These are phyloP conservation scores for Bruguiera parviflora DNA, from an alignment of 345 rosid species.

Conservation along the genomic window DNA sequence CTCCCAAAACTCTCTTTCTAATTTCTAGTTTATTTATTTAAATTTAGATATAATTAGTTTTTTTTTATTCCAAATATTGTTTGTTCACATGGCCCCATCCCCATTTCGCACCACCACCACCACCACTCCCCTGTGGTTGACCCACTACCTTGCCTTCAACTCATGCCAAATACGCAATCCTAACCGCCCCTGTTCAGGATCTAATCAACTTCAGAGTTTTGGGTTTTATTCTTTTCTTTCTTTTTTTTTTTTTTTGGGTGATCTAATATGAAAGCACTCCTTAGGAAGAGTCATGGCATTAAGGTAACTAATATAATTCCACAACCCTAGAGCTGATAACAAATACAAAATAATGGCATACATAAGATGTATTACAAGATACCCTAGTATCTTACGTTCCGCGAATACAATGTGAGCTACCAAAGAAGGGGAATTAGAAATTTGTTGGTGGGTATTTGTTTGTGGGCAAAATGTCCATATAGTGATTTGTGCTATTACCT, in stretches of 20 bases:
- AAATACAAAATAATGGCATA: slow-evolving; percentile 15
- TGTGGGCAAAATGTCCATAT: slow-evolving; percentile 11
- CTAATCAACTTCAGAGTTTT: slow-evolving; percentile 14
- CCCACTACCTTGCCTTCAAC: slow-evolving; percentile 39
- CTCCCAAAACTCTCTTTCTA: slow-evolving; percentile 9
- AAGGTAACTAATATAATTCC: not conserved
- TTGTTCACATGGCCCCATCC: slow-evolving; percentile 27
- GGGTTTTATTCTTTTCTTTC: not conserved
- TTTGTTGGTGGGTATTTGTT: slow-evolving; percentile 22
- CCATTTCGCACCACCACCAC: slow-evolving; percentile 22
- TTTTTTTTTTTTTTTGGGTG: not conserved
- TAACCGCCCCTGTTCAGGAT: slow-evolving; percentile 24
- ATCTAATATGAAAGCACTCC: no score
- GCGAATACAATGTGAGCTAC: slow-evolving; percentile 31
- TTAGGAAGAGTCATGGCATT: no score
- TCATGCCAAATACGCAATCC: slow-evolving; percentile 38
- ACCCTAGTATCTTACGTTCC: slow-evolving; percentile 22
- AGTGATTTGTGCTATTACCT: slow-evolving; percentile 16
- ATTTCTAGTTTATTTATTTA: not conserved
- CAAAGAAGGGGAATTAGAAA: slow-evolving; percentile 22
- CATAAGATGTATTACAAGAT: slow-evolving; percentile 4
- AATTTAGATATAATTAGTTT: not conserved
- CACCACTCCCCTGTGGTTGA: slow-evolving; percentile 21
- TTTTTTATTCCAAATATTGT: slow-evolving; percentile 28
- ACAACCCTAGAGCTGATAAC: slow-evolving; percentile 12